phyloP scores from a whole-genome alignment of 2,329 filamentous ascomycete species.

The Coniella vitis region DNA sequence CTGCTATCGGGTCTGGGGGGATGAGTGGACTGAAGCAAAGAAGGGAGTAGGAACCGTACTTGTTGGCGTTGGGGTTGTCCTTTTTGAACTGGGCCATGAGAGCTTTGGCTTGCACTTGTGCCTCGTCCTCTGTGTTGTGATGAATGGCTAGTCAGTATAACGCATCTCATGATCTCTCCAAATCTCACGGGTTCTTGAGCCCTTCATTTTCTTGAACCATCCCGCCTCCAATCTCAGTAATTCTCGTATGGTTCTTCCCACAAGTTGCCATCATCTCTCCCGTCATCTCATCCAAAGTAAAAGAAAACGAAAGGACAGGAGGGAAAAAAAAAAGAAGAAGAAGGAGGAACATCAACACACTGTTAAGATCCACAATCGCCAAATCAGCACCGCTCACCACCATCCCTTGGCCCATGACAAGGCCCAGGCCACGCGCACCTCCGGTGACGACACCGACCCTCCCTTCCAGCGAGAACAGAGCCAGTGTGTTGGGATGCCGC shows the following conservation, averaged over 20 bases:
- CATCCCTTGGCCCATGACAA: constrained; percentile 90
- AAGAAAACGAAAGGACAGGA: background rate
- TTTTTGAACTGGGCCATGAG: constrained; percentile 69
- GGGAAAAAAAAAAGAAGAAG: background rate
- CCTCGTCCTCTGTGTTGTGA: constrained; percentile 64
- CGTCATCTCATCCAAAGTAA: too few relatives aligned
- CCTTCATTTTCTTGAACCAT: too few relatives aligned
- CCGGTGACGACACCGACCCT: constrained; percentile 83
- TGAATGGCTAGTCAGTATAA: background rate
- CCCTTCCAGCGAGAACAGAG: constrained; percentile 79
- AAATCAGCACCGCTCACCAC: constrained; percentile 83
- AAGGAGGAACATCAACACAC: too few relatives aligned
- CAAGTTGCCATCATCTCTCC: too few relatives aligned
- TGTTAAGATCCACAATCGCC: constrained; percentile 90
- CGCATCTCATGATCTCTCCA: too few relatives aligned
- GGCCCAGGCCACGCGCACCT: constrained; percentile 78
- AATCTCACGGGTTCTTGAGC: too few relatives aligned
- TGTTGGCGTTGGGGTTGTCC: constrained; percentile 69
- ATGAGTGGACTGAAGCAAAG: too few relatives aligned
- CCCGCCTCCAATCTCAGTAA: too few relatives aligned
- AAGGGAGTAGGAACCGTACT: constrained; percentile 36
- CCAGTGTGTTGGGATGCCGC: constrained; percentile 64
- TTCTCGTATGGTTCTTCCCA: too few relatives aligned
- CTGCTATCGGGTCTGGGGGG: background rate
- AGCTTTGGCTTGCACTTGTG: constrained; percentile 65